A percentile compares a stretch with the other conserved stretches of the same genome.
These are phyloP conservation scores for Combretum micranthum DNA, from an alignment of 345 rosid genomes.

Conservation along the genomic window DNA sequence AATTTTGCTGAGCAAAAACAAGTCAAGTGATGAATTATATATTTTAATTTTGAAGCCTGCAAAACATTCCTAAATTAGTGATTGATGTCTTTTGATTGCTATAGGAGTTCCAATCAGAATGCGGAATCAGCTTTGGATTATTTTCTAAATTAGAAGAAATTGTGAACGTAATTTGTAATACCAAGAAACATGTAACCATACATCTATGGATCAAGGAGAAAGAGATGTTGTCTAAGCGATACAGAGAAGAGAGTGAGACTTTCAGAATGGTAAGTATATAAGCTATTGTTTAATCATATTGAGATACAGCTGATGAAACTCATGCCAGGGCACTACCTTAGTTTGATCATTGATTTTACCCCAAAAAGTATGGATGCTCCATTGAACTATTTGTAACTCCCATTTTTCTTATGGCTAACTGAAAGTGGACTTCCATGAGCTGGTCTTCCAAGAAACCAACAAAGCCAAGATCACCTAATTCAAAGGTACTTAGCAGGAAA, in stretches of 20 bases:
- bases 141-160: conserved; percentile 94
- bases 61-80: too few species aligned
- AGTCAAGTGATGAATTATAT: too few species aligned
- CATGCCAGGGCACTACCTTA: conserved; percentile 86
- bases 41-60: too few species aligned
- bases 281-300: too few species aligned
- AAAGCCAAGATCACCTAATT: conserved; percentile 54
- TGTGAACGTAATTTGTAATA: conserved; percentile 62
- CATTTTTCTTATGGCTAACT: neutral
- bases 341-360: conserved; percentile 77
- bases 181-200: conserved; percentile 66
- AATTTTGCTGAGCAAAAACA: too few species aligned
- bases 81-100: too few species aligned
- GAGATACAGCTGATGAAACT: conserved; percentile 61
- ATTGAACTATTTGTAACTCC: neutral
- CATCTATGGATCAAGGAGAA: conserved; percentile 75
- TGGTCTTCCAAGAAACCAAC: conserved; percentile 63
- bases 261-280: conserved; percentile 53
- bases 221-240: conserved; percentile 73
- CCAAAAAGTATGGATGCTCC: conserved; percentile 60
- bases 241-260: conserved; percentile 88
- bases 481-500: conserved; percentile 39
- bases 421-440: neutral
- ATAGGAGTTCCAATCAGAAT: too few species aligned
- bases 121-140: too few species aligned